A percentile compares a stretch with the other conserved stretches of the same genome.
These are phyloP conservation scores for Haematococcus lacustris DNA, from an alignment of 139 green algal genomes.

Conservation along the genomic window DNA sequence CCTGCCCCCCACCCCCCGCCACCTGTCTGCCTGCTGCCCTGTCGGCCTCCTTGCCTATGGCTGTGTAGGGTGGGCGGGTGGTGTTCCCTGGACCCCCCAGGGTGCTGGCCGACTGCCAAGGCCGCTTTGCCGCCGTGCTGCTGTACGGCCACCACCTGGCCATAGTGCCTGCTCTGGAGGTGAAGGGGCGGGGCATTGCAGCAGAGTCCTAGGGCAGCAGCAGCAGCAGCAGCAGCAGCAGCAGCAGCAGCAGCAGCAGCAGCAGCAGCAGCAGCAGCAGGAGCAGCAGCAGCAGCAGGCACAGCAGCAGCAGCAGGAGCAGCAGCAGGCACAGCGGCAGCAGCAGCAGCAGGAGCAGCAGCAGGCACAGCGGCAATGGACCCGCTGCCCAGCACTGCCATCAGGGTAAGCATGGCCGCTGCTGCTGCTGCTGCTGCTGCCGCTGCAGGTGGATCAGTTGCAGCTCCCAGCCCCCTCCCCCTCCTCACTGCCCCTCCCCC, in stretches of 20 bases:
- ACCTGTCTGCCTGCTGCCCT: no score
- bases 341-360: no score
- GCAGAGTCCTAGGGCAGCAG: slow-evolving; percentile 64
- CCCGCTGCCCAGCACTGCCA: slow-evolving; percentile 9
- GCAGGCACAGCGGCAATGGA: slow-evolving; percentile 10
- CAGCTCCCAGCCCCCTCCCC: background rate
- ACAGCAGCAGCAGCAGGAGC: slow-evolving; percentile 48
- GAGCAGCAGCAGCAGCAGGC: no score
- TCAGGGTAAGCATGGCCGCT: background rate
- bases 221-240: no score
- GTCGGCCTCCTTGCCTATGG: background rate
- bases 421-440: slow-evolving; percentile 2
- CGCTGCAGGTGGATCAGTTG: background rate
- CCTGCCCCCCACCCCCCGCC: no score
- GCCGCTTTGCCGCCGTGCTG: slow-evolving; percentile 77
- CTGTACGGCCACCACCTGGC: slow-evolving; percentile 61
- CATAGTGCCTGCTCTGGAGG: slow-evolving; percentile 59
- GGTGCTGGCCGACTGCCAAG: slow-evolving; percentile 57
- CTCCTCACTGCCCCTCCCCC: background rate
- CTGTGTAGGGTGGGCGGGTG: background rate
- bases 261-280: no score
- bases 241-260: no score
- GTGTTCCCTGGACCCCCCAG: slow-evolving; percentile 51
- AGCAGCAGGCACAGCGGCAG: background rate
- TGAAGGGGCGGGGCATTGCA: slow-evolving; percentile 51